Evolutionary conservation across 768 basidiomycete species (phyloP), one percentile per base, ranked within the genome.

Genomic region (Serpula lacrymans): DNA sequence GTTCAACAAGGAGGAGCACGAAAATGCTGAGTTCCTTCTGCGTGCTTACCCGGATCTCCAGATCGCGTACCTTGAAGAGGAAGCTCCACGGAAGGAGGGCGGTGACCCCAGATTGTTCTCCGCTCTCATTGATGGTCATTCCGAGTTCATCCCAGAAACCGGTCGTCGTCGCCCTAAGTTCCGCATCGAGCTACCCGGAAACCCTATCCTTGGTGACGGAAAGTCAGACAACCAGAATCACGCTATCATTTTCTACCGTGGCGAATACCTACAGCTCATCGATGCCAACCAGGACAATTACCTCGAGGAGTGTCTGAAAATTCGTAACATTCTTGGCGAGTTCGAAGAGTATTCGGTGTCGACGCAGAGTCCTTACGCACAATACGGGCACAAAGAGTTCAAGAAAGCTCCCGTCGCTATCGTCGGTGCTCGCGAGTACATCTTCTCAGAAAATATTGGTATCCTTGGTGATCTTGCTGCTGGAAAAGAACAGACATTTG

Each of bases 141-240:
- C 90, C 49, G 96, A 98, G 64, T 93, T 98, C 60, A 71, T 86
- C 33, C 81, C 88, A 1, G 88, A 93, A 56, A 90, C 82, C 14
- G 92, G 91, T 24, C 80, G 87, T 42, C 78, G 96, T 32, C 71
- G 85, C 24, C 95, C 96, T 53, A 99, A 99, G 70, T 99, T 98
- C 80, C 82, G 94, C 43, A 90, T 99, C 61, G 95, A 99, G 67
- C 75, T 98, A 12, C 96, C 96, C 32, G 96, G 96, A 18, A 99
- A 99, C 69, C 96, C 96, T 1, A 99, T 99, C 69, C 78, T 98
- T 37, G 96, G 95, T 45, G 96, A 99, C 57, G 96, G 96, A 43
- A 99, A 99, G 68, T 95, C 92, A 18, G 96, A 99, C 71, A 99
- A 99, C 66, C 96, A 98, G 77, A 98, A 99, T 63, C 96, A 99